phyloP scores from a whole-genome alignment of 1,284 basidiomycete species.

The Marasmius fiardii region DNA sequence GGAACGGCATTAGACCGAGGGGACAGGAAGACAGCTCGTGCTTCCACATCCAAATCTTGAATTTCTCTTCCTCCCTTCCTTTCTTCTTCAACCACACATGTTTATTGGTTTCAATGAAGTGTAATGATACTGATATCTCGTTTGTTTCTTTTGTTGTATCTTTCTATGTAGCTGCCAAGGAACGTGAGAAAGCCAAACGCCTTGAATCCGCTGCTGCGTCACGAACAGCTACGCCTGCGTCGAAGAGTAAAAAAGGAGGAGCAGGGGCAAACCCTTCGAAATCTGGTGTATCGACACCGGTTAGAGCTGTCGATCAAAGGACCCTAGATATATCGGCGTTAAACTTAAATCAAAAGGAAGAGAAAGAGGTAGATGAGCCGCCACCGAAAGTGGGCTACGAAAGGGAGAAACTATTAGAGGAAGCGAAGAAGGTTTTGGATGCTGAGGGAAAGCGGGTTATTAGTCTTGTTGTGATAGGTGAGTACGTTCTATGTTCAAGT shows the following conservation, averaged over 20 bases:
- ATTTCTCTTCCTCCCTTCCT: conserved; percentile 34
- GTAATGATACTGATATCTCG: conserved; percentile 20
- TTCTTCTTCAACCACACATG: conserved; percentile 29
- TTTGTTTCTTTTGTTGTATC: conserved; percentile 39
- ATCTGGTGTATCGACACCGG: conserved; percentile 24
- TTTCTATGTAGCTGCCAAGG: conserved; percentile 63
- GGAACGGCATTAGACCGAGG: conserved; percentile 58
- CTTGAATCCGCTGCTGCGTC: conserved; percentile 35
- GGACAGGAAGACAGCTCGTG: conserved; percentile 28
- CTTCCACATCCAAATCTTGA: conserved; percentile 24
- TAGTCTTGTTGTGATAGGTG: conserved; percentile 93
- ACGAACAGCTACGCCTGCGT: conserved; percentile 41
- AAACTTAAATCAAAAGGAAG: conserved; percentile 56
- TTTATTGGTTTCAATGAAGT: not conserved
- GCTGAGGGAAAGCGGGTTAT: conserved; percentile 67
- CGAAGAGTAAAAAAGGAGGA: conserved; percentile 35
- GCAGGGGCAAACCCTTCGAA: conserved; percentile 26
- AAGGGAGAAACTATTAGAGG: conserved; percentile 82
- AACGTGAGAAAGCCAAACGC: conserved; percentile 69
- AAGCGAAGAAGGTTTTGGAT: conserved; percentile 61
- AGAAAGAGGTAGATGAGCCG: conserved; percentile 50
- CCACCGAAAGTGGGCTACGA: conserved; percentile 69
- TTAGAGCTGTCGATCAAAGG: conserved; percentile 41
- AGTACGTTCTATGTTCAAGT: conserved; percentile 22
- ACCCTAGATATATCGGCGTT: conserved; percentile 73